phyloP scores from a whole-genome alignment of 1,139 yeast species.

The Kodamaea sp. region DNA sequence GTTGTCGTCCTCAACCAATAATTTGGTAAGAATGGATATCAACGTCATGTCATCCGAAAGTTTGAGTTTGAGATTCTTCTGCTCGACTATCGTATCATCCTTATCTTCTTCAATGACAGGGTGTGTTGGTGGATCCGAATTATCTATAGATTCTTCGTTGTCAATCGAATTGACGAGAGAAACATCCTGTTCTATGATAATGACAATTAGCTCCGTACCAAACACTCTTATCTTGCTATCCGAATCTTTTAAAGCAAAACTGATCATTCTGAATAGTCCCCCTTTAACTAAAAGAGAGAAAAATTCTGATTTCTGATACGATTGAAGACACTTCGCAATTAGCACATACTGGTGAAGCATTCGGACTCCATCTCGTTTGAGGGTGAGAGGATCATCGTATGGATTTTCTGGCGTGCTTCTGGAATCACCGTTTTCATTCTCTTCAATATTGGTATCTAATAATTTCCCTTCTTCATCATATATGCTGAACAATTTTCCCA shows the following conservation, averaged over 20 bases:
- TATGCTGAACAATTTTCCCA: constrained; percentile 56
- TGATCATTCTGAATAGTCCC: constrained; percentile 71
- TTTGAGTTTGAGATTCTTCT: constrained; percentile 28
- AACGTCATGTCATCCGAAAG: constrained; percentile 63
- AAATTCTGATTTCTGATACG: constrained; percentile 64
- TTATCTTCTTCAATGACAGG: constrained; percentile 13
- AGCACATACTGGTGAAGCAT: constrained; percentile 79
- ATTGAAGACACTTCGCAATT: constrained; percentile 70
- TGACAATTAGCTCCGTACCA: constrained; percentile 80
- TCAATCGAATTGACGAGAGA: constrained; percentile 53
- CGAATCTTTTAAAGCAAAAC: constrained; percentile 64
- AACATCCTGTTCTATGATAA: constrained; percentile 84
- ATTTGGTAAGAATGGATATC: constrained; percentile 57
- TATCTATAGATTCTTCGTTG: constrained; percentile 38
- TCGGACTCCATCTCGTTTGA: constrained; percentile 69
- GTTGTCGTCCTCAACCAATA: constrained; percentile 63
- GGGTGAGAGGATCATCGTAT: constrained; percentile 3
- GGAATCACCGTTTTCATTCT: background rate
- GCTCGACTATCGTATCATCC: constrained; percentile 21
- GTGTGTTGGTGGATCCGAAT: constrained; percentile 31
- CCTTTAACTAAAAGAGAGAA: constrained; percentile 62
- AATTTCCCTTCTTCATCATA: constrained; percentile 35
- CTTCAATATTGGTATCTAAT: background rate
- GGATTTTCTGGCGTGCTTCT: constrained; percentile 1
- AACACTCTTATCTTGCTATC: constrained; percentile 58